A percentile compares a stretch with the other conserved stretches of the same genome.
phyloP scores from a whole-genome alignment of 1,139 yeast species.

The Suzukiozyma palmioleophila region DNA sequence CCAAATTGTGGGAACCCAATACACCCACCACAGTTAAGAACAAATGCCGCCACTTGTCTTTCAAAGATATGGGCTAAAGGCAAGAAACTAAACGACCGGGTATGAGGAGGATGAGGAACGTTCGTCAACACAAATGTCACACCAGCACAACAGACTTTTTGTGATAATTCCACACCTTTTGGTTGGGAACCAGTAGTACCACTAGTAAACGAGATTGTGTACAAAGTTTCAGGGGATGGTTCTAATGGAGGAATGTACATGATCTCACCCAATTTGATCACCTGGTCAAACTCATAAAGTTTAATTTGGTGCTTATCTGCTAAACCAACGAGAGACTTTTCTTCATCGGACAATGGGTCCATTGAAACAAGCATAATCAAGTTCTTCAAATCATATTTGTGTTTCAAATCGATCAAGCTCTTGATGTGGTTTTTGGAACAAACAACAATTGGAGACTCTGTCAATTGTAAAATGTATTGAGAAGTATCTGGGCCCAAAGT shows the following conservation, averaged over 20 bases:
- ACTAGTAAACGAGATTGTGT: constrained; percentile 72
- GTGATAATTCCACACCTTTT: constrained; percentile 65
- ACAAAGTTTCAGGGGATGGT: constrained; percentile 52
- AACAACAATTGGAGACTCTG: constrained; percentile 32
- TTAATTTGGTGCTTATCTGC: constrained; percentile 23
- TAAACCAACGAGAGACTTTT: constrained; percentile 11
- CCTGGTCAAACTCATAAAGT: constrained; percentile 47
- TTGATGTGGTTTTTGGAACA: constrained; percentile 32
- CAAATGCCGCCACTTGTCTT: constrained; percentile 24
- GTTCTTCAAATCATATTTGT: constrained; percentile 18
- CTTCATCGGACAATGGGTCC: constrained; percentile 32
- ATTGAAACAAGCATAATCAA: constrained; percentile 32
- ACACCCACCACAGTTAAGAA: constrained; percentile 24
- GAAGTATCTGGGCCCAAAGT: constrained; percentile 36
- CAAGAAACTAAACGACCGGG: constrained; percentile 15
- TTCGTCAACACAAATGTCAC: constrained; percentile 23
- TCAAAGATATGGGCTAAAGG: constrained; percentile 64
- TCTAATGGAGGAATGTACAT: constrained; percentile 43
- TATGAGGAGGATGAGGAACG: constrained; percentile 8
- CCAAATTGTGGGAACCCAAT: constrained; percentile 37
- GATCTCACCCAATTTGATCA: constrained; percentile 50
- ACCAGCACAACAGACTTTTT: constrained; percentile 50
- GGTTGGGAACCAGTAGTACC: constrained; percentile 72
- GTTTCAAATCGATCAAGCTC: constrained; percentile 24
- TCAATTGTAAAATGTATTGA: constrained; percentile 28